Percentiles rank a stretch among this genome's conserved stretches.
These are phyloP conservation scores for Termitomyces sp. DNA, from an alignment of 768 basidiomycete genomes.

Conservation along the genomic window DNA sequence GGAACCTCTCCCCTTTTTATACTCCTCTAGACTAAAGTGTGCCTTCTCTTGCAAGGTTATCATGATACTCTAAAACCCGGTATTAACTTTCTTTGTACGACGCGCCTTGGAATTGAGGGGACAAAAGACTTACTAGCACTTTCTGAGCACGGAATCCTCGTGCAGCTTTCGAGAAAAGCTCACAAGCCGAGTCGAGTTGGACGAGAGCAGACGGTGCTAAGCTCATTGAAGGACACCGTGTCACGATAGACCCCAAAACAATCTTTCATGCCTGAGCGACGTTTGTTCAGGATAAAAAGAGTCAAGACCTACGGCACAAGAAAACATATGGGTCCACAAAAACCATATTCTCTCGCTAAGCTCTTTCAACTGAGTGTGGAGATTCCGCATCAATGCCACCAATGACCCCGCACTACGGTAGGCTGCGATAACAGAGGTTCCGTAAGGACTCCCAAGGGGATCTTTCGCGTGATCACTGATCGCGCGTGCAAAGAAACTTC, in stretches of 20 bases:
- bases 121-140: slow-evolving; percentile 47
- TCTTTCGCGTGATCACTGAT: slow-evolving; percentile 72
- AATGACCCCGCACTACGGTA: slow-evolving; percentile 70
- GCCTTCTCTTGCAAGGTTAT: slow-evolving; percentile 59
- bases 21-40: slow-evolving; percentile 59
- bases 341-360: slow-evolving; percentile 65
- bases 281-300: slow-evolving; percentile 5
- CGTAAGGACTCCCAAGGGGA: slow-evolving; percentile 67
- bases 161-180: slow-evolving; percentile 68
- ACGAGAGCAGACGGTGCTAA: slow-evolving; percentile 69
- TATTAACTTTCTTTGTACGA: background rate
- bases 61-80: slow-evolving; percentile 51
- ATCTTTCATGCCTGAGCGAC: slow-evolving; percentile 36
- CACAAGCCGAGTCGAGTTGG: slow-evolving; percentile 71
- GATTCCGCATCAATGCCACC: slow-evolving; percentile 64
- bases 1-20: slow-evolving; percentile 50
- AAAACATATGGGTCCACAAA: slow-evolving; percentile 59
- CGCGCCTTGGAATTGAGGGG: too few species aligned
- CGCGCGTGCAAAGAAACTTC: slow-evolving; percentile 70
- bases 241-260: slow-evolving; percentile 70
- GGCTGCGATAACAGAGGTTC: slow-evolving; percentile 68
- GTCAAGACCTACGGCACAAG: slow-evolving; percentile 49
- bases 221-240: slow-evolving; percentile 75
- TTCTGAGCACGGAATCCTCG: slow-evolving; percentile 58
- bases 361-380: slow-evolving; percentile 59